Evolutionary conservation across 495 filamentous ascomycete species (phyloP).

Genomic region (Achaetomiella virescens): DNA sequence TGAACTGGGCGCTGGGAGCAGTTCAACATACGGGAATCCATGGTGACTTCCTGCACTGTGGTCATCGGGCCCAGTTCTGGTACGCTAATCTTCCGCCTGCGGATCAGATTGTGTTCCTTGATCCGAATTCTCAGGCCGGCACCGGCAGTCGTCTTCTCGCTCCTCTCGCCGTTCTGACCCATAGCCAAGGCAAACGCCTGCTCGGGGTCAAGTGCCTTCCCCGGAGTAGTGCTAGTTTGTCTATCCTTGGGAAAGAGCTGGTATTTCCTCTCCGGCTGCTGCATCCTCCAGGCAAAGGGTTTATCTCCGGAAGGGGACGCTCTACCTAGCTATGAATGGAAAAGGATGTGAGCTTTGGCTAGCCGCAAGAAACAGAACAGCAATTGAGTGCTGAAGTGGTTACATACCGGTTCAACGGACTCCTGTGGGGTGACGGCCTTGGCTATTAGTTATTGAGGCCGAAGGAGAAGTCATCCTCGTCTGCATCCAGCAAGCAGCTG

Average conservation of each 20-base stretch:
- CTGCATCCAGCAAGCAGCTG: slow-evolving; percentile 37
- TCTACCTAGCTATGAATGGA: slow-evolving; percentile 25
- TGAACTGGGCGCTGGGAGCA: background rate
- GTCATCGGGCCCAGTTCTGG: slow-evolving; percentile 62
- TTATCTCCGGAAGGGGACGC: slow-evolving; percentile 36
- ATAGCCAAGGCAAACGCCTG: slow-evolving; percentile 42
- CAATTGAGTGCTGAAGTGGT: slow-evolving; percentile 21
- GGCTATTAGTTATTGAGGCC: slow-evolving; percentile 43
- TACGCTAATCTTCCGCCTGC: slow-evolving; percentile 56
- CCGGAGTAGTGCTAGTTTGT: slow-evolving; percentile 29
- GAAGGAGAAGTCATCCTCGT: slow-evolving; percentile 29
- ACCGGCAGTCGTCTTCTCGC: slow-evolving; percentile 35
- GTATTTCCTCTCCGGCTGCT: slow-evolving; percentile 46
- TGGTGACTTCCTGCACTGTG: slow-evolving; percentile 57
- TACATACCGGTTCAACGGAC: slow-evolving; percentile 43
- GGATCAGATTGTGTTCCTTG: slow-evolving; percentile 47
- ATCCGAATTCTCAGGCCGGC: slow-evolving; percentile 42
- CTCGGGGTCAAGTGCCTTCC: slow-evolving; percentile 47
- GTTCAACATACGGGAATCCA: slow-evolving; percentile 65
- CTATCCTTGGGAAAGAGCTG: slow-evolving; percentile 48
- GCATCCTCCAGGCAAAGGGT: slow-evolving; percentile 48
- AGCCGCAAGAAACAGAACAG: slow-evolving; percentile 10
- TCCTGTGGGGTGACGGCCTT: slow-evolving; percentile 37
- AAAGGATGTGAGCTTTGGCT: slow-evolving; percentile 25
- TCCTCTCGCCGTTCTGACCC: slow-evolving; percentile 38